Evolutionary conservation across 306 rosid species (phyloP), one percentile per base, ranked within the genome.

Genomic region (Oemleria cerasiformis): DNA sequence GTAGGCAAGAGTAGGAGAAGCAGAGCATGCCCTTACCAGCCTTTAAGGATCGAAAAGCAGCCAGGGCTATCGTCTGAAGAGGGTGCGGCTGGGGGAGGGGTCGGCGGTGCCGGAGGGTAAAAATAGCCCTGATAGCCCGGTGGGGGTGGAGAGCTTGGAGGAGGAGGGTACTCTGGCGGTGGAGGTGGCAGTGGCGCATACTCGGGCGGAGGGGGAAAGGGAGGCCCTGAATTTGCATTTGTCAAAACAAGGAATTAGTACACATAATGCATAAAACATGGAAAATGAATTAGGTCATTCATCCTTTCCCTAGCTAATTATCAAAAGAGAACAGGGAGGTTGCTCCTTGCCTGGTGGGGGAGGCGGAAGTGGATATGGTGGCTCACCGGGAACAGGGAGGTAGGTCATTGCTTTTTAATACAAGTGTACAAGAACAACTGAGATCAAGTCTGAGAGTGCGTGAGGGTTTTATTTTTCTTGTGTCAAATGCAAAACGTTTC

Each of bases 301-400:
- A 1, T 25, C 2, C 2, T 1, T 25, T 25, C 30, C 30, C 30
- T 25, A 25, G 30, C 30, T 25, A 25, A 25, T 25, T 25, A 25
- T 25, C 30, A 25, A 25, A 25, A 25, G 30, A 25, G 2, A 56
- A 8, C 5, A n/a, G 25, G 4, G 5, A 5, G 11, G 12, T 16
- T 15, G 10, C 9, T 2, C 30, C 47, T 49, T 67, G 4, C 72
- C 72, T 5, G 60, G 72, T 9, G 71, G 70, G 8, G 0, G 62
- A 23, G 38, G 21, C 17, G 15, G 13, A 3, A 9, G 23, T 38
- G 73, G 63, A 0, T 48, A 62, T 14, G 74, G 65, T 41, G 74
- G 65, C 5, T 43, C 74, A 23, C 74, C 55, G 7, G 74, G 74
- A 42, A 70, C 44, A 7, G 74, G 65, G 6, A 5, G 30, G 65